Evolutionary conservation across 352 stramenopile species (phyloP), one percentile per base, ranked within the genome.

Genomic region (Phytophthora pluvialis): DNA sequence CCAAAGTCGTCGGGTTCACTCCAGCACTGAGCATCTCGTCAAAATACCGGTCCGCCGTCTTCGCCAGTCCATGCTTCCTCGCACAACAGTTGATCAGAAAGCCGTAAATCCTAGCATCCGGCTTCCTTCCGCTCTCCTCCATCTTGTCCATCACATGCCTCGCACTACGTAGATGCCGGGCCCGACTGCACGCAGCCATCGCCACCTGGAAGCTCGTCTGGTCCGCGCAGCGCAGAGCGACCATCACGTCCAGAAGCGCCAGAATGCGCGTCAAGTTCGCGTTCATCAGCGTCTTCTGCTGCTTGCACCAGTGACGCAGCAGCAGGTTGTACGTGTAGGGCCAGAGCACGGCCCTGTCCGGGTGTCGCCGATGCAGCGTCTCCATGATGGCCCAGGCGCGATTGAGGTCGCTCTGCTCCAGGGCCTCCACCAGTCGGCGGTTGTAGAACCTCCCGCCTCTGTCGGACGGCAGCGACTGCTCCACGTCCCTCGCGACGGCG

Each of bases 61-160:
- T 32, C 26, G 89, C 50, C 10, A 78, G 29, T 11, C 73, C 70
- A 43, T 60, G 32, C 42, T 80, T 72, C 21, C 67, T 70, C 2
- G 76, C 79, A 48, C 85, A 92, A 51, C 83, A 91, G 51, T 81
- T 90, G 54, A 94, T 89, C 42, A 82, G 43, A 46, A 80, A 86
- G 4, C 78, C 77, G 58, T 85, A 91, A 5, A 83, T 73, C 29
- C 80, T 83, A 21, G 60, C 70, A 18, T 77, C 74, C 0, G 73
- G 74, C 12, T 69, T 40, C 2, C 48, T 64, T 1, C 62, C 69
- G 13, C 53, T 53, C 13, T 55, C 64, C 7, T 72, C 36, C 80
- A 92, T 91, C 32, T 81, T 64, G 31, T 70, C 40, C 8, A 91
- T 21, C 28, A 92, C 78, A 11, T 56, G 46, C 16, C 47, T 61